Evolutionary conservation across 345 rosid species (phyloP).

Genomic region (Gossypium ekmanianum): DNA sequence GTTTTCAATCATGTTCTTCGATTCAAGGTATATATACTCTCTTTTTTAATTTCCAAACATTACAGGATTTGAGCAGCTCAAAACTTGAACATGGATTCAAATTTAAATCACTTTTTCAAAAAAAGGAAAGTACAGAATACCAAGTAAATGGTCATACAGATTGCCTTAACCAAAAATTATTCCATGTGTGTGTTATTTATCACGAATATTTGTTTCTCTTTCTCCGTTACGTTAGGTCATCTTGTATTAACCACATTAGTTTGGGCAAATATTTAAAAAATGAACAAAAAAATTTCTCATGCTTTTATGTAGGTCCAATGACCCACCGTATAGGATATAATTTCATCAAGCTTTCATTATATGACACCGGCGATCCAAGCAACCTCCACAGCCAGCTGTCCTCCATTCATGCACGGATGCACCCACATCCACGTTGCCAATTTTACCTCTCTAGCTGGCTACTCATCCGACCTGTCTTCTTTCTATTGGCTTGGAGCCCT

Average conservation of each 20-base stretch:
- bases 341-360: neutral
- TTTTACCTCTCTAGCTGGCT: conserved; percentile 19
- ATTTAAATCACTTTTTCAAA: neutral
- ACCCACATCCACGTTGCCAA: conserved; percentile 23
- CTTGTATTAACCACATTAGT: neutral
- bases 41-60: neutral
- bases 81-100: neutral
- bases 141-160: neutral
- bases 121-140: neutral
- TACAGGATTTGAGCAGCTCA: neutral
- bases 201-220: neutral
- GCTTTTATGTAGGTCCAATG: conserved; percentile 18
- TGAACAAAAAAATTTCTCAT: neutral
- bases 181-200: neutral
- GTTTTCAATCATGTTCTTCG: neutral
- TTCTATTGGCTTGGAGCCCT: conserved; percentile 35
- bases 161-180: neutral
- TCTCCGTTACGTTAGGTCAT: neutral
- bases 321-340: neutral
- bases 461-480: conserved; percentile 15
- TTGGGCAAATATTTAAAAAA: neutral
- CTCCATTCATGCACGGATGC: conserved; percentile 20
- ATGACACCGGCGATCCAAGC: neutral
- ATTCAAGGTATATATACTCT: neutral
- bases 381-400: conserved; percentile 41